These are phyloP conservation scores for Dioszegia crocea DNA, from an alignment of 768 basidiomycete species.

Conservation along the genomic window DNA sequence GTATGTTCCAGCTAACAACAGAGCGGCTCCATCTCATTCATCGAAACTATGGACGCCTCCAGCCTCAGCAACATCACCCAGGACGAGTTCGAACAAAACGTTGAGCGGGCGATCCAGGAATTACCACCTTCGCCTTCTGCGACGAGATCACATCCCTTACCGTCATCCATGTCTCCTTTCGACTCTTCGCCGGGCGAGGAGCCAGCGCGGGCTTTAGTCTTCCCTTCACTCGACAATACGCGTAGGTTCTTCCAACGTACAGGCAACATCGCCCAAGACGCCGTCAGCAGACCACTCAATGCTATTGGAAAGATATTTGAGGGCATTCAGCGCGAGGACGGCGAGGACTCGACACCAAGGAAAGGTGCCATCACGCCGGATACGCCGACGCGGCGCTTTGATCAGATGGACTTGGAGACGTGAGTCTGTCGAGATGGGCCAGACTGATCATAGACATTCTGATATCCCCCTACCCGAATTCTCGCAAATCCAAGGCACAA, in stretches of 20 bases:
- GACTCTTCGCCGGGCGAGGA: constrained; percentile 63
- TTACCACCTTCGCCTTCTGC: constrained; percentile 72
- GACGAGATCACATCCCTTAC: constrained; percentile 56
- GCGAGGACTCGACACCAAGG: constrained; percentile 62
- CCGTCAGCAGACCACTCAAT: constrained; percentile 81
- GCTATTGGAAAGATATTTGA: constrained; percentile 84
- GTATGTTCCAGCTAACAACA: constrained; percentile 43
- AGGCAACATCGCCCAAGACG: constrained; percentile 60
- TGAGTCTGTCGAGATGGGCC: background rate
- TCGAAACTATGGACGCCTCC: constrained; percentile 96
- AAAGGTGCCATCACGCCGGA: constrained; percentile 20
- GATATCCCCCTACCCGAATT: constrained; percentile 26
- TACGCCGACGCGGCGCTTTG: constrained; percentile 21
- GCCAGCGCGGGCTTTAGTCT: constrained; percentile 72
- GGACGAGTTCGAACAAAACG: constrained; percentile 81
- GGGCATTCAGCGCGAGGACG: constrained; percentile 68
- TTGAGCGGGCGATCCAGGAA: constrained; percentile 60
- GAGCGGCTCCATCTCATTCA: constrained; percentile 96
- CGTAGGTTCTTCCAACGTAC: constrained; percentile 80
- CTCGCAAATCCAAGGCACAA: constrained; percentile 54
- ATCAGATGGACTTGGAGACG: constrained; percentile 9
- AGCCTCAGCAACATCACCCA: constrained; percentile 89
- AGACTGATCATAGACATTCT: constrained; percentile 50
- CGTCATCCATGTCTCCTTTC: constrained; percentile 45
- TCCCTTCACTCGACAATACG: constrained; percentile 63